phyloP scores from a whole-genome alignment of 2,329 filamentous ascomycete species.

The Pseudocercospora vitis region DNA sequence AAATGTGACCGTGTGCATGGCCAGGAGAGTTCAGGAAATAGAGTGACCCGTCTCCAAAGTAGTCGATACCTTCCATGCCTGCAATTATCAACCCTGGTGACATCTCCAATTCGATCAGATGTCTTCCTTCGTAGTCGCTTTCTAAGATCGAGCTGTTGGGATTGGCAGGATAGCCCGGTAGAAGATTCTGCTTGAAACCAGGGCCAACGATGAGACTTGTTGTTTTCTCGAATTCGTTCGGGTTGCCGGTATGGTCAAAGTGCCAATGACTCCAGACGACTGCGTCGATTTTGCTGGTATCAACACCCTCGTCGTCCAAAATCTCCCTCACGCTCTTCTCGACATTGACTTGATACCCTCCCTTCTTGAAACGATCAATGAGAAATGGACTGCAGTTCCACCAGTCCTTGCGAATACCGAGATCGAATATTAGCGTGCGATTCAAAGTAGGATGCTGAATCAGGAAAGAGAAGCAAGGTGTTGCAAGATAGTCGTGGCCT shows the following conservation, averaged over 20 bases:
- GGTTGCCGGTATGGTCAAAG: constrained; percentile 56
- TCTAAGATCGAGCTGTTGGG: constrained; percentile 18
- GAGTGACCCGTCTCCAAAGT: constrained; percentile 57
- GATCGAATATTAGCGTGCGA: constrained; percentile 42
- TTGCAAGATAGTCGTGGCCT: constrained; percentile 37
- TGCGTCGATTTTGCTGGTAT: constrained; percentile 7
- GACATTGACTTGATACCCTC: constrained; percentile 37
- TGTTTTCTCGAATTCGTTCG: constrained; percentile 46
- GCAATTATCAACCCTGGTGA: constrained; percentile 41
- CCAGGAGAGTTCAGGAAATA: constrained; percentile 56
- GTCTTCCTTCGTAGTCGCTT: constrained; percentile 29
- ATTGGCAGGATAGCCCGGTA: constrained; percentile 49
- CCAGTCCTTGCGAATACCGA: constrained; percentile 47
- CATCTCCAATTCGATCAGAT: constrained; percentile 40
- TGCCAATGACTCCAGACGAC: constrained; percentile 39
- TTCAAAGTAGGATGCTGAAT: constrained; percentile 42
- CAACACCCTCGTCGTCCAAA: constrained; percentile 12
- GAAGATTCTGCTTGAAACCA: constrained; percentile 48
- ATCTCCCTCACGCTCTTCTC: constrained; percentile 34
- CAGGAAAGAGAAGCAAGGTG: constrained; percentile 48
- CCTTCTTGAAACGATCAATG: constrained; percentile 13
- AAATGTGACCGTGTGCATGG: constrained; percentile 53
- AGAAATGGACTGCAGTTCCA: constrained; percentile 13
- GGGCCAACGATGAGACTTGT: constrained; percentile 55
- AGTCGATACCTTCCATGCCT: constrained; percentile 50